Percentiles rank a stretch among this genome's conserved stretches.
Conservation (phyloP, 2,329 filamentous ascomycete species). For the Zymoseptoria passerinii region DNA sequence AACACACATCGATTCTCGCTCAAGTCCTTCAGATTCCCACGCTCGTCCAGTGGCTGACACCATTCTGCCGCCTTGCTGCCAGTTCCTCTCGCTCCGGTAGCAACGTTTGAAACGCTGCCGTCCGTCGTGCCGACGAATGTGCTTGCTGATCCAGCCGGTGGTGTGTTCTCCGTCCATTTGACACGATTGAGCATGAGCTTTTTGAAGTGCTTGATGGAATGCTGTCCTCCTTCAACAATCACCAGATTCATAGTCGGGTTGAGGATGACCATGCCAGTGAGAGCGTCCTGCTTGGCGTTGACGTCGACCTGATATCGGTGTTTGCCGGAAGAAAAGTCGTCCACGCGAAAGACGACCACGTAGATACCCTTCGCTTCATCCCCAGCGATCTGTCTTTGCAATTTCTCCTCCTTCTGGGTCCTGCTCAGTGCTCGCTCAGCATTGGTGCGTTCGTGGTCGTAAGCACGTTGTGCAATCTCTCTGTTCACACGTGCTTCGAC, state of each 20-base stretch:
- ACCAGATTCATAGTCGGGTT: conserved; percentile 83
- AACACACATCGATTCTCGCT: conserved; percentile 72
- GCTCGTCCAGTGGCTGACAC: conserved; percentile 71
- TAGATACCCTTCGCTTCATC: conserved; percentile 82
- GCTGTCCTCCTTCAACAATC: conserved; percentile 81
- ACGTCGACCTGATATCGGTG: conserved; percentile 88
- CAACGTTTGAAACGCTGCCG: conserved; percentile 14
- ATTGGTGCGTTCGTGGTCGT: conserved; percentile 70
- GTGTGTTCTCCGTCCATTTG: conserved; percentile 85
- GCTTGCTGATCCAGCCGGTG: conserved; percentile 46
- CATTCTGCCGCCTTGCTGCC: conserved; percentile 58
- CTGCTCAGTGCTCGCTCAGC: conserved; percentile 81
- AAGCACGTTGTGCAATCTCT: conserved; percentile 79
- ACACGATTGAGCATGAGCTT: conserved; percentile 92
- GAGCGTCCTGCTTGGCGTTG: conserved; percentile 80
- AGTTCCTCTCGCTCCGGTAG: conserved; percentile 25
- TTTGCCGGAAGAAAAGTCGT: conserved; percentile 78
- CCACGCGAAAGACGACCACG: conserved; percentile 80
- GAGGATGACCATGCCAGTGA: conserved; percentile 87
- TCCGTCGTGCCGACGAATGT: conserved; percentile 25
- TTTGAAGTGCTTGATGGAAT: conserved; percentile 76
- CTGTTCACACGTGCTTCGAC: conserved; percentile 90
- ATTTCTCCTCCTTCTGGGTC: conserved; percentile 77
- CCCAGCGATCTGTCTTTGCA: conserved; percentile 71
- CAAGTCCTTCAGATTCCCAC: conserved; percentile 71